A percentile compares a stretch with the other conserved stretches of the same genome.
Conservation (phyloP, 2,329 filamentous ascomycete species). For the Diaporthe vaccinii region DNA sequence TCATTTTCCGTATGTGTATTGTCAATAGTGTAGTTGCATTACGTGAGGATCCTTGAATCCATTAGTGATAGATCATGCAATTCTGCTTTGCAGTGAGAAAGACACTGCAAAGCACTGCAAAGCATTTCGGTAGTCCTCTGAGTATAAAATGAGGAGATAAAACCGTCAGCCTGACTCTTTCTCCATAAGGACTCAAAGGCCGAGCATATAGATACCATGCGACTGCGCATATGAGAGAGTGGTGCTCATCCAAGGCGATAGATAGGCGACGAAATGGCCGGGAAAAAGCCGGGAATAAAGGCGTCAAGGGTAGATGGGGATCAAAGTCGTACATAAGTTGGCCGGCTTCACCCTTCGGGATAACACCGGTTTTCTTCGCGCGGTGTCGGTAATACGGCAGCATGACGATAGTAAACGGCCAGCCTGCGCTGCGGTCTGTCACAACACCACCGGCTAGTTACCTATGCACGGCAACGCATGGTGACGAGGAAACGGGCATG, state of each 20-base stretch:
- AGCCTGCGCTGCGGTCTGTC: constrained; percentile 55
- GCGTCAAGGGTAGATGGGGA: constrained; percentile 26
- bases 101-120: neutral
- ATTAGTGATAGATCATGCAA: neutral
- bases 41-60: neutral
- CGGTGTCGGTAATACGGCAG: constrained; percentile 64
- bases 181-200: neutral
- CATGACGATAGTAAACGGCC: constrained; percentile 65
- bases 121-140: neutral
- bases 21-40: neutral
- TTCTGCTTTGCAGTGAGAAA: neutral
- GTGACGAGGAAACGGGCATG: constrained; percentile 68
- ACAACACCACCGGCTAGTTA: constrained; percentile 58
- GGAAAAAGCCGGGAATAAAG: constrained; percentile 1
- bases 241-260: neutral
- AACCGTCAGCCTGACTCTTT: too few relatives aligned
- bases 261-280: neutral
- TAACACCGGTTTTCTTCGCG: constrained; percentile 58
- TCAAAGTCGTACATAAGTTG: constrained; percentile 48
- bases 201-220: too few relatives aligned
- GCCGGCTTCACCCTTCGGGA: constrained; percentile 45
- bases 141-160: neutral
- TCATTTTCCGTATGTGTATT: neutral
- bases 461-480: constrained; percentile 67
- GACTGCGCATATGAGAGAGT: too few relatives aligned